A percentile compares a stretch with the other conserved stretches of the same genome.
phyloP scores from a whole-genome alignment of 1,139 yeast species.

The Saccharomycopsis hybrid region DNA sequence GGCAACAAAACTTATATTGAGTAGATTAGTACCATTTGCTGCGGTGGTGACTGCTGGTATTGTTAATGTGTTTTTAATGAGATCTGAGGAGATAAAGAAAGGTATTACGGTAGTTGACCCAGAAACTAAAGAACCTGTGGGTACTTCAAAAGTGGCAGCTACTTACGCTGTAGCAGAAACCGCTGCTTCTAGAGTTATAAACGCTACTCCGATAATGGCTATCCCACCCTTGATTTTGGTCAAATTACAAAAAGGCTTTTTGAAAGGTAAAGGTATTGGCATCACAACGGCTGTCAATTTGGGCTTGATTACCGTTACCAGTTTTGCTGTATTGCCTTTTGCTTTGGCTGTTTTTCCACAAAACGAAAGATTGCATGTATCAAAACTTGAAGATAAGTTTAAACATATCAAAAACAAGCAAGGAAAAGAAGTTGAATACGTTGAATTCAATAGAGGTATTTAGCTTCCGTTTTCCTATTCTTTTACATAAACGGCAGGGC shows the following conservation, averaged over 20 bases:
- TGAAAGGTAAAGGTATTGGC: slow-evolving; percentile 60
- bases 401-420: slow-evolving; percentile 51
- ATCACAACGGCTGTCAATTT: slow-evolving; percentile 67
- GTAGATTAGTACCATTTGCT: slow-evolving; percentile 92
- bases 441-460: slow-evolving; percentile 91
- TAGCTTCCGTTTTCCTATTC: too few relatives aligned
- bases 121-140: slow-evolving; percentile 45
- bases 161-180: slow-evolving; percentile 92
- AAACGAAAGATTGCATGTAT: slow-evolving; percentile 54
- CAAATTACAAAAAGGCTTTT: slow-evolving; percentile 59
- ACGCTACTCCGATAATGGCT: slow-evolving; percentile 97
- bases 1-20: slow-evolving; percentile 59
- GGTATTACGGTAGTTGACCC: slow-evolving; percentile 72
- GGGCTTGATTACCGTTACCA: slow-evolving; percentile 78
- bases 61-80: slow-evolving; percentile 90
- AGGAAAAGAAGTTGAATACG: slow-evolving; percentile 53
- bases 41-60: slow-evolving; percentile 97
- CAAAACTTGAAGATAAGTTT: slow-evolving; percentile 58
- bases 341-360: slow-evolving; percentile 96
- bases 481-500: too few relatives aligned
- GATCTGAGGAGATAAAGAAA: slow-evolving; percentile 85
- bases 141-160: slow-evolving; percentile 83
- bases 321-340: slow-evolving; percentile 84
- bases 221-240: slow-evolving; percentile 83
- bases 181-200: slow-evolving; percentile 88